Percentiles rank a stretch among this genome's conserved stretches.
Conservation (phyloP, 306 rosid genomes). For the Sphenostylis stenocarpa region DNA sequence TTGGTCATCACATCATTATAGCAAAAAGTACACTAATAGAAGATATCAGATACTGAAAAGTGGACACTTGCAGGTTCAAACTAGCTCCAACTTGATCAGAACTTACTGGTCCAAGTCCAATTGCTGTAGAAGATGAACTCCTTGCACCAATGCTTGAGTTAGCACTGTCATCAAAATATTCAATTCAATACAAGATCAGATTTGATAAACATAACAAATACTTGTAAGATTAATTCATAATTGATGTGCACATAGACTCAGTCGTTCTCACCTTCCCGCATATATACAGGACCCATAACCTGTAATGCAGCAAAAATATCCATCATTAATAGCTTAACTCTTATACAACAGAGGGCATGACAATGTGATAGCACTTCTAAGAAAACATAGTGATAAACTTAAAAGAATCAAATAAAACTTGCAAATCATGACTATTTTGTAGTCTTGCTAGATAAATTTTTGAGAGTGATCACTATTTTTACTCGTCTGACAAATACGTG, state of each 20-base stretch:
- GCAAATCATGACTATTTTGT: background rate
- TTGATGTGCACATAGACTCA: background rate
- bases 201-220: background rate
- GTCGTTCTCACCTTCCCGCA: slow-evolving; percentile 73
- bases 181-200: background rate
- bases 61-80: slow-evolving; percentile 43
- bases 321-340: background rate
- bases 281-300: slow-evolving; percentile 82
- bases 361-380: background rate
- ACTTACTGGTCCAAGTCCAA: slow-evolving; percentile 56
- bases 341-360: background rate
- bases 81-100: slow-evolving; percentile 48
- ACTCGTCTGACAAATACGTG: background rate
- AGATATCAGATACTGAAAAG: slow-evolving; percentile 44
- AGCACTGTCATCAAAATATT: slow-evolving; percentile 54
- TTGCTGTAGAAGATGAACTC: slow-evolving; percentile 46
- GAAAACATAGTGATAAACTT: background rate
- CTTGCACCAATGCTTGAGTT: slow-evolving; percentile 48
- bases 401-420: background rate
- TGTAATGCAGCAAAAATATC: slow-evolving; percentile 38
- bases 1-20: slow-evolving; percentile 42
- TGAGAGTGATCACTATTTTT: background rate
- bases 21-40: slow-evolving; percentile 30
- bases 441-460: background rate
- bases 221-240: background rate